Conservation (phyloP, 2,329 filamentous ascomycete genomes). For the Alternaria gansuensis region DNA sequence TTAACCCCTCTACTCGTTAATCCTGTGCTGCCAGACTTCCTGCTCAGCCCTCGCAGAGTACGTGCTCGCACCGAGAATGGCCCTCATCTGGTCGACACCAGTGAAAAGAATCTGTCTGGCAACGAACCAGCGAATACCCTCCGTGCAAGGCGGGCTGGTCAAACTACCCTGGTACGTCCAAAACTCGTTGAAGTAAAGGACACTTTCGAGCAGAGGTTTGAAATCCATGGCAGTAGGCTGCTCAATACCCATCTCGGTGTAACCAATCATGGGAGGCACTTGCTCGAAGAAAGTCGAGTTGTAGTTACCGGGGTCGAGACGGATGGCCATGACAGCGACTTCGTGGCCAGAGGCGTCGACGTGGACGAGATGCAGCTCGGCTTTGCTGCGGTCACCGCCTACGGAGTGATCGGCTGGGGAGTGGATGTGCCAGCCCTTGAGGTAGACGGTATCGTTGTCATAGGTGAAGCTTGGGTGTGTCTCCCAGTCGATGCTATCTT, state of each 20-base stretch:
- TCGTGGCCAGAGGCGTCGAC: conserved; percentile 55
- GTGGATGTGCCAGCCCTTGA: conserved; percentile 63
- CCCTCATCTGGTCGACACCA: conserved; percentile 59
- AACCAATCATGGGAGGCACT: conserved; percentile 54
- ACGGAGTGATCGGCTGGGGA: conserved; percentile 61
- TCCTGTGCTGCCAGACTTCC: conserved; percentile 58
- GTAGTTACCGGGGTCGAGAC: conserved; percentile 56
- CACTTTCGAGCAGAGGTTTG: conserved; percentile 49
- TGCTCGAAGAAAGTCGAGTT: conserved; percentile 56
- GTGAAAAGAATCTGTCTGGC: conserved; percentile 55
- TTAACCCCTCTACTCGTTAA: conserved; percentile 48
- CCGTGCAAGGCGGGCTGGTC: conserved; percentile 60
- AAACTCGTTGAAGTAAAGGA: conserved; percentile 55
- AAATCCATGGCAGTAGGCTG: conserved; percentile 44
- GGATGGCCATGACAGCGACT: conserved; percentile 59
- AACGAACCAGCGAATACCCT: conserved; percentile 59
- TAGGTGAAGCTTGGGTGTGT: conserved; percentile 56
- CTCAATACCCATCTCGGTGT: conserved; percentile 45
- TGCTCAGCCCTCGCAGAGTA: conserved; percentile 57
- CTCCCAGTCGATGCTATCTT: conserved; percentile 44
- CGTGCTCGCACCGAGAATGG: conserved; percentile 56
- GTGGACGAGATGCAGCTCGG: conserved; percentile 62
- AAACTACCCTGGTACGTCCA: conserved; percentile 61
- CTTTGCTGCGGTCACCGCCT: conserved; percentile 54
- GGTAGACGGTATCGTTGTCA: conserved; percentile 59